These are phyloP conservation scores for Oryza officinalis DNA, from an alignment of 176 grass and related monocot species.

Conservation along the genomic window DNA sequence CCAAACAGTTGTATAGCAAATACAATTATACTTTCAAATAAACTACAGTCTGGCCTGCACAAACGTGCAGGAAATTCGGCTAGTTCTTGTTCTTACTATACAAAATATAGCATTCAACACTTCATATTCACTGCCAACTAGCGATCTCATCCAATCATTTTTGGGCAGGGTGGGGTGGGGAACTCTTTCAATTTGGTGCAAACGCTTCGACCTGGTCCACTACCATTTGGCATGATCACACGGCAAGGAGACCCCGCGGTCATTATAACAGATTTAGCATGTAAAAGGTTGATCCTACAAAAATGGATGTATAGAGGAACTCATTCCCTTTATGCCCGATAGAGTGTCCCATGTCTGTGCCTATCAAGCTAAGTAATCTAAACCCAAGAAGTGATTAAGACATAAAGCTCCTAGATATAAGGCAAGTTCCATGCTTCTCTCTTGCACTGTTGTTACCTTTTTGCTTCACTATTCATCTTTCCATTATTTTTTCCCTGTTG, in stretches of 20 bases:
- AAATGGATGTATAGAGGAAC: neutral
- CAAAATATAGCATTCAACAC: constrained; percentile 10
- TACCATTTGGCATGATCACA: neutral
- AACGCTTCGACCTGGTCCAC: neutral
- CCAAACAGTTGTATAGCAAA: no score
- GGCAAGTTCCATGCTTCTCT: constrained; percentile 5
- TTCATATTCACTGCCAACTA: neutral
- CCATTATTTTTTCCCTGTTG: neutral
- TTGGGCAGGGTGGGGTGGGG: neutral
- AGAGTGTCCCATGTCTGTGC: constrained; percentile 4
- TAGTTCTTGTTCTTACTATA: neutral
- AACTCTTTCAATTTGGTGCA: neutral
- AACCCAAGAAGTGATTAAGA: constrained; percentile 20
- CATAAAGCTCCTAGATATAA: neutral
- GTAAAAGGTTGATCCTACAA: neutral
- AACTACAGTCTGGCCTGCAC: neutral
- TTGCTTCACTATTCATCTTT: constrained; percentile 15
- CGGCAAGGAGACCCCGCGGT: neutral
- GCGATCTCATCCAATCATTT: neutral
- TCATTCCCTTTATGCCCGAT: neutral
- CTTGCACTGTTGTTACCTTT: neutral
- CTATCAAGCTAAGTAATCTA: constrained; percentile 6
- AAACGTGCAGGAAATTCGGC: neutral
- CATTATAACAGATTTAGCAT: neutral
- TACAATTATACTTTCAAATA: neutral